Evolutionary conservation across 257 asterid species (phyloP).

Genomic region (Solanum lignicaule): DNA sequence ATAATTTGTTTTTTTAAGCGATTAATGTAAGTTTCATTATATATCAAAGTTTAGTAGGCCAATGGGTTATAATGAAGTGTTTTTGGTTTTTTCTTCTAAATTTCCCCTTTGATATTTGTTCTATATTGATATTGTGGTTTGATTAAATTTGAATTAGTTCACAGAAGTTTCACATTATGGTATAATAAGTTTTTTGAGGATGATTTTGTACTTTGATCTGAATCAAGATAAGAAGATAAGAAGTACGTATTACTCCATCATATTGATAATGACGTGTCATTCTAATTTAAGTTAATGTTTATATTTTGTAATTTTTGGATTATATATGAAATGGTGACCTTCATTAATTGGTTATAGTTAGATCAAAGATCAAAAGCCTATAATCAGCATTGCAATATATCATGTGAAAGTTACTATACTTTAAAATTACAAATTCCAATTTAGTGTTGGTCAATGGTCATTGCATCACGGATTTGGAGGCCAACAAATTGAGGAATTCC

Average conservation of each 20-base stretch:
- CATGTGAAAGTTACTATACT: not conserved
- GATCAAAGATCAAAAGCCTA: too few relatives aligned
- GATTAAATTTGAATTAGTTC: not conserved
- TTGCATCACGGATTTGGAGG: not conserved
- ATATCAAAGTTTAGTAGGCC: not conserved
- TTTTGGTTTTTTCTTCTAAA: not conserved
- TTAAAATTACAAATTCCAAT: not conserved
- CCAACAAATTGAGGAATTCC: not conserved
- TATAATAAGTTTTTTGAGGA: too few relatives aligned
- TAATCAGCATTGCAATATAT: too few relatives aligned
- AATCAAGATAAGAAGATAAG: too few relatives aligned
- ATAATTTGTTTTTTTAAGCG: not conserved
- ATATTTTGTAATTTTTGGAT: too few relatives aligned
- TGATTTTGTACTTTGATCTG: too few relatives aligned
- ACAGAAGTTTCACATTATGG: too few relatives aligned
- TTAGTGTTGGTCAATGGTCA: not conserved
- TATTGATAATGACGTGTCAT: too few relatives aligned
- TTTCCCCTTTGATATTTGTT: not conserved
- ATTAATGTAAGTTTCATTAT: not conserved
- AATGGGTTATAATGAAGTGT: not conserved
- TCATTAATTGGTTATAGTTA: too few relatives aligned
- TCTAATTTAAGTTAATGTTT: too few relatives aligned
- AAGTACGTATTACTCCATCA: not conserved
- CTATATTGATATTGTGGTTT: fast-evolving
- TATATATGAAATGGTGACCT: too few relatives aligned